Conservation (phyloP, 1,284 basidiomycete genomes). For the Cryptococcus floricola region DNA sequence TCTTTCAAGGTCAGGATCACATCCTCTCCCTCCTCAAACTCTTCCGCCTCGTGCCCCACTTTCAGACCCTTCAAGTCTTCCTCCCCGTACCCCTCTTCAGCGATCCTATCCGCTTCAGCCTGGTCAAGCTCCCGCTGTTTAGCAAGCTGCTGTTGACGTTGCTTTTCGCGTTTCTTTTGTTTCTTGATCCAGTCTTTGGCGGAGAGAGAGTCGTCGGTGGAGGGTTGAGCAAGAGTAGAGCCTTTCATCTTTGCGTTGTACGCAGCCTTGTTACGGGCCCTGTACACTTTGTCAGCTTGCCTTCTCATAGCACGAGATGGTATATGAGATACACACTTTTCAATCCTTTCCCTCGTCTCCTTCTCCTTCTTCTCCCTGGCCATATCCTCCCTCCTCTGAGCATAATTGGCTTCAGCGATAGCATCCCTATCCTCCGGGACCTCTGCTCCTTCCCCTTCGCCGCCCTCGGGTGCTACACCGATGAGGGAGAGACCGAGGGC, state of each 20-base stretch:
- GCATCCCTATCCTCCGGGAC: constrained; percentile 56
- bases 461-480: constrained; percentile 55
- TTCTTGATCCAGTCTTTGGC: constrained; percentile 82
- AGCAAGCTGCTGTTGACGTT: constrained; percentile 70
- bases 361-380: constrained; percentile 69
- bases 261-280: constrained; percentile 74
- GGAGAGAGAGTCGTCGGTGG: constrained; percentile 57
- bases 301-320: background rate
- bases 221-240: constrained; percentile 78
- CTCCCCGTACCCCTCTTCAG: constrained; percentile 60
- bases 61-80: constrained; percentile 85
- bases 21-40: constrained; percentile 86
- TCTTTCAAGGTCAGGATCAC: constrained; percentile 96
- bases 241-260: constrained; percentile 86
- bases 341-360: constrained; percentile 71
- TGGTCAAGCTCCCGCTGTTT: constrained; percentile 69
- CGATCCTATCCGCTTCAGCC: constrained; percentile 73
- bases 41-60: constrained; percentile 91
- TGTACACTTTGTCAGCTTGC: constrained; percentile 5
- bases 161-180: constrained; percentile 81
- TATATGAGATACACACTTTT: constrained; percentile 68
- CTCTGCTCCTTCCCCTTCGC: constrained; percentile 54
- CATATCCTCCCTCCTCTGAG: constrained; percentile 65
- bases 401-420: constrained; percentile 76
- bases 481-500: constrained; percentile 91